Evolutionary conservation across 169 alveolate genomes (phyloP).

Genomic region (Babesia divergens): DNA sequence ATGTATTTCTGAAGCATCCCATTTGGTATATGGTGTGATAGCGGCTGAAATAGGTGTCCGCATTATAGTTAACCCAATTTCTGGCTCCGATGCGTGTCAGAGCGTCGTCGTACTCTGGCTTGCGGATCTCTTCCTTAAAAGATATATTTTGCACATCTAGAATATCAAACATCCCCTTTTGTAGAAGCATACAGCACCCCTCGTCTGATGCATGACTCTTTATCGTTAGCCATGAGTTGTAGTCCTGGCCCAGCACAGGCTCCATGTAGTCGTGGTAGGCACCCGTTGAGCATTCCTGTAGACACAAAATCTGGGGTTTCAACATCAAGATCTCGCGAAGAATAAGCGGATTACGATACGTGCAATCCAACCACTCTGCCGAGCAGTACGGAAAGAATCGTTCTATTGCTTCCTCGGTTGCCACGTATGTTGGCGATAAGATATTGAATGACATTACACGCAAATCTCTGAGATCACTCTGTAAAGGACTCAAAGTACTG

Average conservation of each 20-base stretch:
- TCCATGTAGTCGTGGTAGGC: constrained; percentile 49
- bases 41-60: constrained; percentile 35
- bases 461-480: constrained; percentile 8
- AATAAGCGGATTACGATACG: constrained; percentile 52
- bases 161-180: constrained; percentile 13
- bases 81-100: constrained; percentile 21
- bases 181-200: constrained; percentile 53
- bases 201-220: constrained; percentile 45
- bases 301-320: constrained; percentile 48
- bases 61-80: constrained; percentile 41
- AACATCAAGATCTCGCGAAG: constrained; percentile 39
- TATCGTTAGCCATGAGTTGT: constrained; percentile 51
- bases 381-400: constrained; percentile 63
- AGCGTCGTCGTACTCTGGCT: constrained; percentile 18
- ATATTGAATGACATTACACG: constrained; percentile 60
- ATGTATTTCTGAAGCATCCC: constrained; percentile 20
- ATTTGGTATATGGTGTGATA: constrained; percentile 63
- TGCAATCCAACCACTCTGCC: constrained; percentile 40
- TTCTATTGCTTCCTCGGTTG: constrained; percentile 43
- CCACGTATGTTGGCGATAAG: constrained; percentile 57
- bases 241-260: constrained; percentile 25
- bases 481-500: neutral
- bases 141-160: constrained; percentile 23
- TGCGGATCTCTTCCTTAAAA: constrained; percentile 28
- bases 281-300: constrained; percentile 56